Evolutionary conservation across 192 early-diverging fungal species (phyloP), one percentile per base, ranked within the genome.

Genomic region (Coemansia sp.): DNA sequence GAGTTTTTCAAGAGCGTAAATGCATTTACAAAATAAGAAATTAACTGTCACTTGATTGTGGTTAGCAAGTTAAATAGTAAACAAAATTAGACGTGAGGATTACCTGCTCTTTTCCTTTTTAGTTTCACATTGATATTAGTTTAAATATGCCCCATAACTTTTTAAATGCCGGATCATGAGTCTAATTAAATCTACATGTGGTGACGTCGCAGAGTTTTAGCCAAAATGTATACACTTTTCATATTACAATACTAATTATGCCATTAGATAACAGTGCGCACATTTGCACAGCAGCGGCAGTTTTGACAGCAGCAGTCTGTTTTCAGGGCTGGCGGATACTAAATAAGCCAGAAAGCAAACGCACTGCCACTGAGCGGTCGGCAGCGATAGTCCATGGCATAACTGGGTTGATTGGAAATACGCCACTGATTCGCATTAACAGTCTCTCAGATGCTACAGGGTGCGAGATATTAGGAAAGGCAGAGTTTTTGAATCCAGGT

Each of bases 401-500:
- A 2, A 86, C 82, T n/a, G 88, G 86, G 3, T 77, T 97, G 38
- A 92, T 97, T 48, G 95, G 95, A 1, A 91, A 94, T 71, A 97
- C 96, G 4, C 96, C 93, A 13, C 84, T 98, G 68, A 82, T 98
- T 68, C 82, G 87, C 20, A 91, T 98, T 49, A 85, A 84, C 57
- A 92, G 90, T 37, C 70, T 98, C 8, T 94, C 93, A 7, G 87
- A 88, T n/a, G 88, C 84, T 1, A 97, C 96, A 1, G 96, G 96
- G 1, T 98, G 96, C 69, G 86, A 88, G 60, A 90, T 98, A 57
- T 69, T 90, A 23, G 90, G 86, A 69, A 85, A 82, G 47, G 74
- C 73, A 47, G 89, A 98, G 88, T 96, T 96, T 64, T 66, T 97
- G 63, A 95, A 94, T 64, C 90, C 93, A 11, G 95, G 93, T 19